phyloP scores from a whole-genome alignment of 805 yeast species.

The Pichia membranifaciens region DNA sequence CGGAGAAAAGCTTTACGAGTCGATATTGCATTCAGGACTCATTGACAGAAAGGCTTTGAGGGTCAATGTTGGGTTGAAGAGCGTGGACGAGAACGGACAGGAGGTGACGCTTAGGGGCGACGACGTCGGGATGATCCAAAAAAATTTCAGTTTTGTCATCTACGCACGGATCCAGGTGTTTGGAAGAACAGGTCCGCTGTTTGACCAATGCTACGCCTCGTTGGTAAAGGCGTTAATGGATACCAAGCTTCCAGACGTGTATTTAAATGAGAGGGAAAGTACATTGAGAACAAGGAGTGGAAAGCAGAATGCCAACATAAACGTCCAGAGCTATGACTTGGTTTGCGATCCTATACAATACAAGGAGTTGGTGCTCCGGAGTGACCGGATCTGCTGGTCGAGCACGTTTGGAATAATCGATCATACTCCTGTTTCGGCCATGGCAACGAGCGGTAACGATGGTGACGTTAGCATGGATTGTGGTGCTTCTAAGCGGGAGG shows the following conservation, averaged over 20 bases:
- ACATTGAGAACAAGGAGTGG: conserved; percentile 13
- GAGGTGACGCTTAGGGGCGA: conserved; percentile 42
- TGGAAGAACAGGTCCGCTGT: conserved; percentile 75
- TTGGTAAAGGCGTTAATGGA: conserved; percentile 55
- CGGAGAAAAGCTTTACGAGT: conserved; percentile 59
- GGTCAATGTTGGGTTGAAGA: conserved; percentile 48
- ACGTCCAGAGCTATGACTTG: conserved; percentile 43
- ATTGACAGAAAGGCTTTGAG: conserved; percentile 46
- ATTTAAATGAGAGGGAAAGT: conserved; percentile 53
- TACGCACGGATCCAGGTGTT: conserved; percentile 72
- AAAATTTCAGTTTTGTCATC: conserved; percentile 51
- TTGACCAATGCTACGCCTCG: conserved; percentile 70
- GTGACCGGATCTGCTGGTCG: conserved; percentile 36
- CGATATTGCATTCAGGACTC: conserved; percentile 51
- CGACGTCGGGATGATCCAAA: conserved; percentile 33
- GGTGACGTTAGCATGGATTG: conserved; percentile 26
- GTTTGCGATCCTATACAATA: conserved; percentile 47
- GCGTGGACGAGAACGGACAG: conserved; percentile 45
- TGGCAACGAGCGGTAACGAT: conserved; percentile 21
- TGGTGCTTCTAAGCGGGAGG: too few species aligned
- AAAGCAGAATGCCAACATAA: conserved; percentile 32
- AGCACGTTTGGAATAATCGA: conserved; percentile 57
- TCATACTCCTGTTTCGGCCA: conserved; percentile 25
- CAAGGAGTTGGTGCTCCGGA: conserved; percentile 35
- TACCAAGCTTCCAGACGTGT: conserved; percentile 61